These are phyloP conservation scores for Syzygium syzygioides DNA, from an alignment of 441 rosid genomes.

Conservation along the genomic window DNA sequence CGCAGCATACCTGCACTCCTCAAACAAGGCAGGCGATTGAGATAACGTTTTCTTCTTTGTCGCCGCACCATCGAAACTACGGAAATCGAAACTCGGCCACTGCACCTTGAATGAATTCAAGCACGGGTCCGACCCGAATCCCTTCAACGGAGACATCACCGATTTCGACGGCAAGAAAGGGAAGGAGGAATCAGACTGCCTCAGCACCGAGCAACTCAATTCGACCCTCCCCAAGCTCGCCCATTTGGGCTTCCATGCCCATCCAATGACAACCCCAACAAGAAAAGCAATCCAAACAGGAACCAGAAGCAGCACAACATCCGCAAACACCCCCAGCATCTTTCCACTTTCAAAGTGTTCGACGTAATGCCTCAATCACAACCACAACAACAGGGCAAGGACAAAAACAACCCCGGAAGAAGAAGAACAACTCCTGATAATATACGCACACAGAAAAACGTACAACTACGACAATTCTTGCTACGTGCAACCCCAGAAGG, in stretches of 20 bases:
- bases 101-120: conserved; percentile 29
- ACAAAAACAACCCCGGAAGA: not conserved
- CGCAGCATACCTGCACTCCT: conserved; percentile 24
- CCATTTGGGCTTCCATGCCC: conserved; percentile 79
- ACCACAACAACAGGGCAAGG: conserved; percentile 14
- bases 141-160: conserved; percentile 28
- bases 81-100: conserved; percentile 16
- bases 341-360: not conserved
- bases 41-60: not conserved
- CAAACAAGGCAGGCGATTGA: conserved; percentile 5
- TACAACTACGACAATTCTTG: not conserved
- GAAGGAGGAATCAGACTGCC: conserved; percentile 33
- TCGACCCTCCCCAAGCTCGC: conserved; percentile 9
- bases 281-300: conserved; percentile 46
- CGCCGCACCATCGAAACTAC: conserved; percentile 15
- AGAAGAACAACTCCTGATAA: not conserved
- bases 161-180: conserved; percentile 12
- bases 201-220: conserved; percentile 12
- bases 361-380: conserved; percentile 16
- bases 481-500: not conserved
- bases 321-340: conserved; percentile 20
- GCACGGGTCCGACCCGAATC: conserved; percentile 36
- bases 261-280: conserved; percentile 51
- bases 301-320: conserved; percentile 16
- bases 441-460: not conserved